These are phyloP conservation scores for Sugiyamaella novakii DNA, from an alignment of 1,139 yeast genomes.

Conservation along the genomic window DNA sequence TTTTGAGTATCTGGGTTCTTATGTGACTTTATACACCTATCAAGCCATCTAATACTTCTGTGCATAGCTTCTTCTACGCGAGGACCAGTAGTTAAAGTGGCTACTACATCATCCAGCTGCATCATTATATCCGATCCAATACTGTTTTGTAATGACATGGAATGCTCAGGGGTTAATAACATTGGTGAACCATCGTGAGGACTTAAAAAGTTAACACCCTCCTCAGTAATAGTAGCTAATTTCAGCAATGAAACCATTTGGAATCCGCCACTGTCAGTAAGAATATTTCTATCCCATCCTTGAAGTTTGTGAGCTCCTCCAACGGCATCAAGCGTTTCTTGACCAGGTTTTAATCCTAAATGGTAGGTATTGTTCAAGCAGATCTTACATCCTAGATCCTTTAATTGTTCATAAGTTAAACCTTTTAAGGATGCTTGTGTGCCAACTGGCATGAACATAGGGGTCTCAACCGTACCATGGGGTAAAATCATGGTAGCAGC, in stretches of 20 bases:
- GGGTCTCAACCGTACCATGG: conserved; percentile 49
- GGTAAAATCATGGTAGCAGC: conserved; percentile 48
- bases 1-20: conserved; percentile 48
- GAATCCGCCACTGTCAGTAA: conserved; percentile 50
- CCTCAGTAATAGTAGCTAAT: conserved; percentile 50
- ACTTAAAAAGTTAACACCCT: conserved; percentile 48
- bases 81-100: conserved; percentile 48
- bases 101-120: conserved; percentile 51
- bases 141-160: conserved; percentile 47
- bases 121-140: conserved; percentile 51
- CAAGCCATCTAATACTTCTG: conserved; percentile 49
- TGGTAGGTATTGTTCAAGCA: conserved; percentile 50
- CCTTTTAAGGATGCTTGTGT: conserved; percentile 52
- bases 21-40: conserved; percentile 49
- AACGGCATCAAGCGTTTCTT: conserved; percentile 45
- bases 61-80: conserved; percentile 51
- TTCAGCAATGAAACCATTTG: conserved; percentile 51
- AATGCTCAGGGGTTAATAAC: conserved; percentile 51
- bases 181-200: conserved; percentile 52
- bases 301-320: conserved; percentile 51
- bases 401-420: conserved; percentile 48
- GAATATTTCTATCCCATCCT: conserved; percentile 47
- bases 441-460: conserved; percentile 53
- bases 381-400: conserved; percentile 45
- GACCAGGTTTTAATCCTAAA: conserved; percentile 49